These are phyloP conservation scores for Pleurotus tuber-regium DNA, from an alignment of 768 basidiomycete species.

Conservation along the genomic window DNA sequence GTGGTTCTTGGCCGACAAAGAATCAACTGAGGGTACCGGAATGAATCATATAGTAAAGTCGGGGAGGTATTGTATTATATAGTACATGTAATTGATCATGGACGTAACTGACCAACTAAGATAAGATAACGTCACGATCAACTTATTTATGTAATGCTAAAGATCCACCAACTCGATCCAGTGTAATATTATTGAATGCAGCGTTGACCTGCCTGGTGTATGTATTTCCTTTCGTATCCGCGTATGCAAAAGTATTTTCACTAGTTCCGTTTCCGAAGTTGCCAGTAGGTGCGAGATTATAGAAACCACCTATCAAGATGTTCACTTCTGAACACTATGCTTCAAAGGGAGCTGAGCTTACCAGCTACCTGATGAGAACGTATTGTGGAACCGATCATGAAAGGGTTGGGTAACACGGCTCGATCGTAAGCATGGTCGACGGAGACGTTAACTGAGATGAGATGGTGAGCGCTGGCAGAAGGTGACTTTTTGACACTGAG, in stretches of 20 bases:
- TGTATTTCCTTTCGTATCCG: constrained; percentile 58
- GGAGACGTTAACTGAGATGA: constrained; percentile 40
- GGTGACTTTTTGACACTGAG: constrained; percentile 3
- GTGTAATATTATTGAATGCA: constrained; percentile 57
- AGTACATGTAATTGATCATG: no score
- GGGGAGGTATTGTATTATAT: no score
- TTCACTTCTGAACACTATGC: not conserved
- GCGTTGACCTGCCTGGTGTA: constrained; percentile 61
- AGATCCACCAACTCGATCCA: constrained; percentile 55
- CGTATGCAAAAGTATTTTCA: constrained; percentile 64
- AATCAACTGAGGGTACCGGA: not conserved
- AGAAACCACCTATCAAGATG: constrained; percentile 43
- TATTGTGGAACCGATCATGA: constrained; percentile 57
- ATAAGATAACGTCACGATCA: no score
- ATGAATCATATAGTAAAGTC: no score
- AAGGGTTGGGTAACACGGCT: constrained; percentile 52
- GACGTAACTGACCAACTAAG: no score
- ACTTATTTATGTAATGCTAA: constrained; percentile 31
- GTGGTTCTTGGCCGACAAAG: not conserved
- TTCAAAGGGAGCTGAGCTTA: constrained; percentile 24
- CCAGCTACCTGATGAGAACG: constrained; percentile 56
- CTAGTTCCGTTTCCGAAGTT: constrained; percentile 68
- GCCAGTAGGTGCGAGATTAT: constrained; percentile 39
- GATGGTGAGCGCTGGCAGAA: not conserved
- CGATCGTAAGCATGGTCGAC: constrained; percentile 74